phyloP scores from a whole-genome alignment of 2,329 filamentous ascomycete genomes.

The Hypoxylon sp. region DNA sequence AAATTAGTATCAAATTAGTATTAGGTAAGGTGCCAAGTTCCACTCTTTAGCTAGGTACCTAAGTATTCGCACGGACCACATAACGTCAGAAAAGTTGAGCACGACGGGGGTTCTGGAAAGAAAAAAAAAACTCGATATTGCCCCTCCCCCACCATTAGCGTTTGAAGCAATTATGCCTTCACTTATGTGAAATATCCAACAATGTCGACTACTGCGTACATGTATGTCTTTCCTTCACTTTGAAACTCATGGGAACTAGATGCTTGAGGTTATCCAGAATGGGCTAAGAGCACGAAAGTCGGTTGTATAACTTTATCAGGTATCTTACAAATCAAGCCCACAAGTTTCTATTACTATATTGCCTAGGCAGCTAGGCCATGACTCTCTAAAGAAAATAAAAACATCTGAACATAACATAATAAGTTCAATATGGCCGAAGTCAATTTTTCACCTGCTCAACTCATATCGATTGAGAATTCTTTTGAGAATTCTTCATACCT shows the following conservation, averaged over 20 bases:
- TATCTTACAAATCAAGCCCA: background rate
- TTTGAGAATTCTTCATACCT: conserved; percentile 45
- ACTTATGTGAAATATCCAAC: background rate
- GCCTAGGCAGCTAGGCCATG: background rate
- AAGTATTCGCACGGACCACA: background rate
- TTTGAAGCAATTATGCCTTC: background rate
- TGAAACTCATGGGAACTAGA: background rate
- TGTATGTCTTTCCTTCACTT: background rate
- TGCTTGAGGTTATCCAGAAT: background rate
- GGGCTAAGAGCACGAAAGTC: background rate
- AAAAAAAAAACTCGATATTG: conserved; percentile 36
- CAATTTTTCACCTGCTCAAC: conserved; percentile 29
- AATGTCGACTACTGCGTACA: background rate
- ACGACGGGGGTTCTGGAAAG: background rate
- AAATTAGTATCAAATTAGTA: too few species aligned
- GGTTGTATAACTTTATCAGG: background rate
- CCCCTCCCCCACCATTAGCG: conserved; percentile 48
- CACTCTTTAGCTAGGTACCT: too few species aligned
- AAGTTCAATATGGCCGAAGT: conserved; percentile 17
- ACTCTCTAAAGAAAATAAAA: background rate
- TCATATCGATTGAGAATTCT: conserved; percentile 43
- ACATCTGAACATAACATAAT: conserved; percentile 3
- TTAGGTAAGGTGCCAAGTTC: too few species aligned
- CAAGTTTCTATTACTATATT: background rate
- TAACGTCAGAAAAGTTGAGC: background rate